phyloP scores from a whole-genome alignment of 208 protist genomes.

The Leishmania arabica region DNA sequence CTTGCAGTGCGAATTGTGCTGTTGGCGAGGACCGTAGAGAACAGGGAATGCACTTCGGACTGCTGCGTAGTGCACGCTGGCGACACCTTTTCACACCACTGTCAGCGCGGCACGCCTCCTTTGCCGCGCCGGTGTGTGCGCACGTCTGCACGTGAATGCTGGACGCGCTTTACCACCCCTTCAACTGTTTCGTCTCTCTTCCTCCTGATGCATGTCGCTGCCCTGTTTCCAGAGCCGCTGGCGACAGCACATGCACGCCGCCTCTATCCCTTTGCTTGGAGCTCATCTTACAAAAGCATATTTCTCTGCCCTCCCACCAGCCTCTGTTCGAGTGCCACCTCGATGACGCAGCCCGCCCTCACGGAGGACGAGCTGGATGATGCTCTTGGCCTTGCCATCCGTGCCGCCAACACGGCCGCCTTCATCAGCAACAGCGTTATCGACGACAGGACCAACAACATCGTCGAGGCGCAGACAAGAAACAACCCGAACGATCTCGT shows the following conservation, averaged over 20 bases:
- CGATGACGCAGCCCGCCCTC: slow-evolving; percentile 31
- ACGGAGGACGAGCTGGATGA: slow-evolving; percentile 56
- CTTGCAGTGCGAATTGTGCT: not conserved
- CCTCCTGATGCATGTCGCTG: not conserved
- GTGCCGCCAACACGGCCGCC: slow-evolving; percentile 56
- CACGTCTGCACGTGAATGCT: not conserved
- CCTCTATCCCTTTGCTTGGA: not conserved
- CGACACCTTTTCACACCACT: not conserved
- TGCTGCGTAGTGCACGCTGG: not conserved
- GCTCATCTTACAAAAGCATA: not conserved
- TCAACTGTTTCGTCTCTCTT: slow-evolving; percentile 3
- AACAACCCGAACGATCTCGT: slow-evolving; percentile 62
- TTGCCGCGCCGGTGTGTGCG: not conserved
- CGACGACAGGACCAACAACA: slow-evolving; percentile 38
- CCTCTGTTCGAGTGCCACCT: not conserved
- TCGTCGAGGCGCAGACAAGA: slow-evolving; percentile 45
- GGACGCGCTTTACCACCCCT: not conserved
- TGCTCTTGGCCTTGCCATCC: slow-evolving; percentile 65
- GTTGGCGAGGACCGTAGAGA: not conserved
- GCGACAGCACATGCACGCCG: not conserved
- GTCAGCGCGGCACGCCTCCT: not conserved
- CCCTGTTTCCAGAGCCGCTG: not conserved
- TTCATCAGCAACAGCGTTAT: slow-evolving; percentile 66
- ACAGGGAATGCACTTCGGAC: not conserved
- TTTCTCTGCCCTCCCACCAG: not conserved